Base-by-base conservation (phyloP, 179 eudicot genomes). In the Silene noctiflora region DNA sequence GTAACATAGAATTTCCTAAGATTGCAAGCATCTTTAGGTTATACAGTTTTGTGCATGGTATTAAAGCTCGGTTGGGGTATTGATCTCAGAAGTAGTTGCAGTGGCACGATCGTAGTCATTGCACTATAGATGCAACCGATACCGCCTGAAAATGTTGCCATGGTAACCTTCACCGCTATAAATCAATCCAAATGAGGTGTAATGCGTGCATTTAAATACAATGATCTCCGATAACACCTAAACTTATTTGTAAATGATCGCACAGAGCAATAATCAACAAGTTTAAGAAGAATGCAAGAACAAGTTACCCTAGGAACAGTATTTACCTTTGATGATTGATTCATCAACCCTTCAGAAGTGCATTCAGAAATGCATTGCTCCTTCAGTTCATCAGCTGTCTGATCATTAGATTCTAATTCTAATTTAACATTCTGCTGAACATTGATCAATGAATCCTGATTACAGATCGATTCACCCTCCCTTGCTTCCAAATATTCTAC, bases 401-500 rank as follows among this genome's bases (percentile, higher is more conserved):
- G 73, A 19, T 69, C 75, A 66, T 66, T 76, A 53, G 29, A 53
- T 33, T 69, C 64, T 42, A 74, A 81, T 46, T 63, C 73, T 20
- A 77, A 69, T 58, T 79, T 73, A 58, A 31, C 53, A 62, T 69
- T 69, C 22, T n/a, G 78, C 62, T 72, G 83, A 74, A 56, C 74
- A 64, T 74, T 35, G 60, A 20, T 53, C 14, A 24, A 27, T 63
- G 62, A 11, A 70, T 31, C 55, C 39, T 71, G 60, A 53, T 61
- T 84, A 75, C 42, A 6, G 63, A 19, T 83, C 66, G 71, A 16
- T 77, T 67, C 81, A 84, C 44, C 24, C 72, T 77, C 63, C 19
- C 65, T 21, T 12, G 48, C 61, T 75, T 83, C 76, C 76, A 68
- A 68, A 55, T 10, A 48, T 17, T 67, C 78, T 7, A 5, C 61